Conservation (phyloP, 305 asterid genomes). For the Petunia hybrid region DNA sequence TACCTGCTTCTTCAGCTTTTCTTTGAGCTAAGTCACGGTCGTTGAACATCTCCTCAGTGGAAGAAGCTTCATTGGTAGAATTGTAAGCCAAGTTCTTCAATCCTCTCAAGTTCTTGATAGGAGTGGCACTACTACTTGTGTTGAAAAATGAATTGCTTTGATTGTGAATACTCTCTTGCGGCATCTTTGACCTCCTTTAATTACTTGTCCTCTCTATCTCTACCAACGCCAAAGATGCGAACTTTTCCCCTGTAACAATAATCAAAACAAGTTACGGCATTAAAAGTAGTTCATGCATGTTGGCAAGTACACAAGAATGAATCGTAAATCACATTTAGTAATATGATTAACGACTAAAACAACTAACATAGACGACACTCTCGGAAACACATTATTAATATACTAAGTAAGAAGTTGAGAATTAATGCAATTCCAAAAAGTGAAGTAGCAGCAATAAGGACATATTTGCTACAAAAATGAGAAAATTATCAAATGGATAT, state of each 20-base stretch:
- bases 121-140: constrained; percentile 11
- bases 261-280: background rate
- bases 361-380: background rate
- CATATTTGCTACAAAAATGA: background rate
- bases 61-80: constrained; percentile 38
- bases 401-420: background rate
- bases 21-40: constrained; percentile 57
- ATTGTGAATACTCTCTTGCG: constrained; percentile 45
- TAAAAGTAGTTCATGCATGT: constrained; percentile 5
- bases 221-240: background rate
- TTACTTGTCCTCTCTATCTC: background rate
- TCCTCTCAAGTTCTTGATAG: constrained; percentile 50
- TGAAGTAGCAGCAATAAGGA: background rate
- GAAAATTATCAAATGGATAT: background rate
- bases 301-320: background rate
- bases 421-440: background rate
- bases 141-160: constrained; percentile 31
- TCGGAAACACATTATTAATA: background rate
- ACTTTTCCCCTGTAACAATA: background rate
- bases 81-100: constrained; percentile 42
- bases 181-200: constrained; percentile 37
- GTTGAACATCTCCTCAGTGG: constrained; percentile 49
- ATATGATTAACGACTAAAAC: background rate
- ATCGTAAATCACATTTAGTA: constrained; percentile 21
- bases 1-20: constrained; percentile 62